Evolutionary conservation across 2,329 filamentous ascomycete species (phyloP).

Genomic region (Clonostachys chloroleuca): DNA sequence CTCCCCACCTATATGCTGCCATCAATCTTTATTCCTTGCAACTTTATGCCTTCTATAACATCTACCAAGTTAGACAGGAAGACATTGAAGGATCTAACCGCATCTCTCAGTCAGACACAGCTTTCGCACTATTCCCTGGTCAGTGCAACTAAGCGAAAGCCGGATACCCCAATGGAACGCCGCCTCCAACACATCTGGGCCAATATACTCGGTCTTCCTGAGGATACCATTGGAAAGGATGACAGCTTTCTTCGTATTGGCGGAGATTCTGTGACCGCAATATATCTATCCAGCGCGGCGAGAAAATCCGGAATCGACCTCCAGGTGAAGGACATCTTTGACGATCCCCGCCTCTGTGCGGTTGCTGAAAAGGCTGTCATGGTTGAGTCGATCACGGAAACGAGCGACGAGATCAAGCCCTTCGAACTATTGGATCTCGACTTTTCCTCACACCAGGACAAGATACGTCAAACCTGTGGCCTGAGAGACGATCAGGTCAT

Average conservation of each 20-base stretch:
- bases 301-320: background rate
- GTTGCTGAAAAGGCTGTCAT: background rate
- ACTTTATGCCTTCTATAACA: slow-evolving; percentile 3
- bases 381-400: slow-evolving; percentile 26
- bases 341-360: background rate
- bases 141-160: background rate
- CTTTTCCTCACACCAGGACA: background rate
- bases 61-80: slow-evolving; percentile 6
- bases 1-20: slow-evolving; percentile 9
- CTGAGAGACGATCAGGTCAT: slow-evolving; percentile 8
- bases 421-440: background rate
- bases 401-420: background rate
- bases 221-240: background rate
- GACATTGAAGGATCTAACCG: background rate
- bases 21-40: slow-evolving; percentile 4
- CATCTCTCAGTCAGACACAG: background rate
- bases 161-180: slow-evolving; percentile 2
- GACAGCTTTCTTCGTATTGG: slow-evolving; percentile 10
- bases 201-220: background rate
- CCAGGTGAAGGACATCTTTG: background rate
- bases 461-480: background rate
- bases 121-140: background rate
- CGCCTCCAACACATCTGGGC: slow-evolving; percentile 8
- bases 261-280: slow-evolving; percentile 23
- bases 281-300: slow-evolving; percentile 1